A percentile compares a stretch with the other conserved stretches of the same genome.
These are phyloP conservation scores for Dalbergia cultrata DNA, from an alignment of 306 rosid genomes.

Conservation along the genomic window DNA sequence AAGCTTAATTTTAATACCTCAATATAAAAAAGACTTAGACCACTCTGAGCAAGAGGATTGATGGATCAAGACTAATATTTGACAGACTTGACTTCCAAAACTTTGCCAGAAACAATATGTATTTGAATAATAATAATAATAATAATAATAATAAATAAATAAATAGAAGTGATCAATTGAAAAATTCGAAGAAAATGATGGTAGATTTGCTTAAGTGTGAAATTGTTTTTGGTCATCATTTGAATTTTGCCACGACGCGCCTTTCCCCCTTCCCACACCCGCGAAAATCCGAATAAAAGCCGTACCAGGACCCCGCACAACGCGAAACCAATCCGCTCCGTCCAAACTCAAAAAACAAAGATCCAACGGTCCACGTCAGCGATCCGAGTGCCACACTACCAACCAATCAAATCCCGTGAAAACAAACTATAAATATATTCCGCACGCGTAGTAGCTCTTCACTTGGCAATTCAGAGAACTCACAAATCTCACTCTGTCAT, in stretches of 20 bases:
- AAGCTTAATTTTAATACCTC: too few relatives aligned
- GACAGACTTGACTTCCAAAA: too few relatives aligned
- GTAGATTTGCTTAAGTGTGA: too few relatives aligned
- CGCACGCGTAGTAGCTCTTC: background rate
- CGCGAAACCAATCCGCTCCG: slow-evolving; percentile 40
- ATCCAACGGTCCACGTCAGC: slow-evolving; percentile 48
- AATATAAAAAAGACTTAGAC: too few relatives aligned
- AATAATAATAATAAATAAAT: too few relatives aligned
- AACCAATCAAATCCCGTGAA: slow-evolving; percentile 43
- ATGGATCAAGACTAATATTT: too few relatives aligned
- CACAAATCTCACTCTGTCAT: background rate
- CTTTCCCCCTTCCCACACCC: slow-evolving; percentile 16
- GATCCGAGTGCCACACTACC: slow-evolving; percentile 19
- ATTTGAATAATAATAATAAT: too few relatives aligned
- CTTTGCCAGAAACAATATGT: too few relatives aligned
- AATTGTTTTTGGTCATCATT: background rate
- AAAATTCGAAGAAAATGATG: too few relatives aligned
- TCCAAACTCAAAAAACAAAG: background rate
- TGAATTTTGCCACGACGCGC: slow-evolving; percentile 3
- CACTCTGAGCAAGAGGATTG: too few relatives aligned
- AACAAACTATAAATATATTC: background rate
- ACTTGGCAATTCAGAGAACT: too few relatives aligned
- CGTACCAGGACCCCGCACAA: background rate
- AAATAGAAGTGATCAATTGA: too few relatives aligned
- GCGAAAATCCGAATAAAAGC: slow-evolving; percentile 7